Percentiles rank a stretch among this genome's conserved stretches.
phyloP scores from a whole-genome alignment of 75 land plant genomes.

The Adiantum capillusveneris region DNA sequence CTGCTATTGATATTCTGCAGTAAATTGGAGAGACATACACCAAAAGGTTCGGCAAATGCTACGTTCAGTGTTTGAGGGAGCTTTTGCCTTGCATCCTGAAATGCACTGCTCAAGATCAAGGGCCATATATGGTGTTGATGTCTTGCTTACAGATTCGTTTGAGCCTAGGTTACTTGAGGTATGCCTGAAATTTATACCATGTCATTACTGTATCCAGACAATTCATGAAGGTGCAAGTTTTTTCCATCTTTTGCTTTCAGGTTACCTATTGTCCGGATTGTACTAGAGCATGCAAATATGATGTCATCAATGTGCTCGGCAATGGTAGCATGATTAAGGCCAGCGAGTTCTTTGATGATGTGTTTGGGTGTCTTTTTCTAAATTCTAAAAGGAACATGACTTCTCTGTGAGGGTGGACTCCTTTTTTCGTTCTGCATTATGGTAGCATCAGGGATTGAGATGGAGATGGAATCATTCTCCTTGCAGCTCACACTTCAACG shows the following conservation, averaged over 20 bases:
- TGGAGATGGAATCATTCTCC: no score
- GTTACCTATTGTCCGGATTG: slow-evolving; percentile 98
- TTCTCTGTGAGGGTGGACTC: slow-evolving; percentile 36
- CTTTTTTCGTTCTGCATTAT: no score
- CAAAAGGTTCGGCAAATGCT: slow-evolving; percentile 54
- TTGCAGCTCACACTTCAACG: no score
- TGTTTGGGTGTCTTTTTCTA: slow-evolving; percentile 90
- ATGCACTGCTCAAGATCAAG: slow-evolving; percentile 77
- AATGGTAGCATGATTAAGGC: slow-evolving; percentile 45
- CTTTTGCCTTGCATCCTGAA: slow-evolving; percentile 64
- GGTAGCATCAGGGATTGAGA: no score
- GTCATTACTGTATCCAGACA: no score
- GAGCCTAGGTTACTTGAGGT: slow-evolving; percentile 93
- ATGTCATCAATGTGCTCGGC: slow-evolving; percentile 46
- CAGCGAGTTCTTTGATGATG: slow-evolving; percentile 57
- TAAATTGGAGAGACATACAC: slow-evolving; percentile 83
- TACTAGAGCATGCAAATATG: slow-evolving; percentile 90
- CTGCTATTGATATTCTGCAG: slow-evolving; percentile 32
- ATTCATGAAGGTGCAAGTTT: not conserved
- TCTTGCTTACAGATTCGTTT: slow-evolving; percentile 67
- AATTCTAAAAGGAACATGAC: slow-evolving; percentile 45
- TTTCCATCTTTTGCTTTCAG: slow-evolving; percentile 27
- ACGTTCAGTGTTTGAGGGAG: slow-evolving; percentile 68
- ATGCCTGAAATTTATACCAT: no score
- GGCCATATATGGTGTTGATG: slow-evolving; percentile 95